Conservation (phyloP, 2,329 filamentous ascomycete species). For the Fonsecaea multimorphosa region DNA sequence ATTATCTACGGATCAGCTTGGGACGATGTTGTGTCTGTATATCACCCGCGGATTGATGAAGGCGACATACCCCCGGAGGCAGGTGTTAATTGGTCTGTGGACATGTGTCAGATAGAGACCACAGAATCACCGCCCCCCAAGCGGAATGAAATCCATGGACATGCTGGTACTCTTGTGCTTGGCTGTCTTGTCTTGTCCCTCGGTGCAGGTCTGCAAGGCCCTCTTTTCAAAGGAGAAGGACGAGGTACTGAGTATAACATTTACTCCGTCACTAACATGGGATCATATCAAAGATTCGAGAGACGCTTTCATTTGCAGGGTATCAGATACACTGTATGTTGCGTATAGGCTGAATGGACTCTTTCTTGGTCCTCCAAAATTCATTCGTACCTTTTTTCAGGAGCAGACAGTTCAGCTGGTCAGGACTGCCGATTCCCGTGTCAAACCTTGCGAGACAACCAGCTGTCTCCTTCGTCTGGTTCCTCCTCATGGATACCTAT, state of each 20-base stretch:
- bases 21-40: slow-evolving; percentile 1
- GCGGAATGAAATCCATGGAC: neutral
- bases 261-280: no score
- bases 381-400: no score
- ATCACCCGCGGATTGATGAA: neutral
- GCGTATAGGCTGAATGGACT: no score
- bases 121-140: neutral
- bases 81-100: neutral
- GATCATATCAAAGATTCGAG: no score
- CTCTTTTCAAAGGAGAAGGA: neutral
- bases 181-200: neutral
- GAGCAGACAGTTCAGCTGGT: no score
- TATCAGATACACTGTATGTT: no score
- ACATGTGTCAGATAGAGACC: neutral
- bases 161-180: neutral
- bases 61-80: neutral
- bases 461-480: neutral
- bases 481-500: neutral
- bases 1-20: neutral
- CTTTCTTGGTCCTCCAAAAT: no score
- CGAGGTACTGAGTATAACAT: no score
- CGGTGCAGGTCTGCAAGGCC: neutral
- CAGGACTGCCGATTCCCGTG: no score
- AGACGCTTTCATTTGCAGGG: no score
- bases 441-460: no score